Evolutionary conservation across 805 yeast species (phyloP).

Genomic region (Dipodascus albidus): DNA sequence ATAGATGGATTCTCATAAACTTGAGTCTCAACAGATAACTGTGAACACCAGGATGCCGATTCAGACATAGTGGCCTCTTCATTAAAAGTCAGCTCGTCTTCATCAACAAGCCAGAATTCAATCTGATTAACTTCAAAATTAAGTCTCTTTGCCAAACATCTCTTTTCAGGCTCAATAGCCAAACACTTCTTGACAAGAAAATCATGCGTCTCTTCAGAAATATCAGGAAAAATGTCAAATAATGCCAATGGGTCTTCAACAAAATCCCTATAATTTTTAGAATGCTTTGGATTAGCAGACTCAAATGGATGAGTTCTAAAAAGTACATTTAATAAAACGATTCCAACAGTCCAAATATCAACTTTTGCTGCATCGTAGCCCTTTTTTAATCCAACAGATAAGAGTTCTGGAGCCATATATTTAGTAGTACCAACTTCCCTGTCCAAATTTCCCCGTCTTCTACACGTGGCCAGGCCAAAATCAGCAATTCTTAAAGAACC

Average conservation of each 20-base stretch:
- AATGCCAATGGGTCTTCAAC: slow-evolving; percentile 80
- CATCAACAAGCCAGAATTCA: slow-evolving; percentile 49
- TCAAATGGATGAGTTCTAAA: slow-evolving; percentile 89
- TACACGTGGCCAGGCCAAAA: slow-evolving; percentile 88
- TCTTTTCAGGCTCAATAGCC: slow-evolving; percentile 77
- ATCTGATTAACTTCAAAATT: slow-evolving; percentile 52
- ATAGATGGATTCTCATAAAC: neutral
- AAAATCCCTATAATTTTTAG: slow-evolving; percentile 67
- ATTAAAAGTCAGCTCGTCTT: slow-evolving; percentile 5
- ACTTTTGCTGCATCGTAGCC: slow-evolving; percentile 69
- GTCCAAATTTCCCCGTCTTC: slow-evolving; percentile 40
- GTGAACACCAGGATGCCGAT: neutral
- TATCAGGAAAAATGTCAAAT: slow-evolving; percentile 84
- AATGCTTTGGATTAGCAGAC: slow-evolving; percentile 65
- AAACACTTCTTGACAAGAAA: slow-evolving; percentile 60
- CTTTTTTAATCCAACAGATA: slow-evolving; percentile 36
- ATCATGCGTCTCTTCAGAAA: slow-evolving; percentile 79
- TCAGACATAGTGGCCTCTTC: neutral
- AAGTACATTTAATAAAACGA: slow-evolving; percentile 72
- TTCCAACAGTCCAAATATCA: slow-evolving; percentile 89
- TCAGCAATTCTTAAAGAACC: slow-evolving; percentile 78
- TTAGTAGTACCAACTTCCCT: slow-evolving; percentile 88
- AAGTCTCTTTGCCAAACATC: slow-evolving; percentile 44
- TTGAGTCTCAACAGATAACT: neutral
- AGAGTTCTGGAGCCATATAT: slow-evolving; percentile 93